phyloP scores from a whole-genome alignment of 2,329 filamentous ascomycete genomes.

The Aspergillus oerlinghausenensis region DNA sequence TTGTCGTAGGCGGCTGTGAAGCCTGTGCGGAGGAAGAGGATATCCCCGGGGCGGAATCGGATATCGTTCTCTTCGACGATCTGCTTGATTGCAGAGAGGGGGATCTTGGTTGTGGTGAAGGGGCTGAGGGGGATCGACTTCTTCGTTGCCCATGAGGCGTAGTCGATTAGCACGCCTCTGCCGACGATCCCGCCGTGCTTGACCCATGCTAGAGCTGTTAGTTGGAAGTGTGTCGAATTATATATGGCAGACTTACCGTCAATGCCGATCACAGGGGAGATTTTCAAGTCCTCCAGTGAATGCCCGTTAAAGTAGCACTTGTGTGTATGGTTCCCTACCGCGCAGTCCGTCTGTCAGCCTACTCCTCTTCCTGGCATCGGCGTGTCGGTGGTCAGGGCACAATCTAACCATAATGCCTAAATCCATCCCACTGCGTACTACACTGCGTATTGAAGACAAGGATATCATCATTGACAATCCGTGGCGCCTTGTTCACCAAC shows the following conservation, averaged over 20 bases:
- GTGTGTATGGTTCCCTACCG: conserved; percentile 39
- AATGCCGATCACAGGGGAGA: conserved; percentile 38
- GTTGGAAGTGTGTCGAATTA: not conserved
- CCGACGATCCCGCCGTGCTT: conserved; percentile 41
- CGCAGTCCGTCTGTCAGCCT: not conserved
- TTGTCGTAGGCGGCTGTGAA: conserved; percentile 45
- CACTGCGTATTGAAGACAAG: conserved; percentile 57
- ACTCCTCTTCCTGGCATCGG: not conserved
- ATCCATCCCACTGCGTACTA: conserved; percentile 50
- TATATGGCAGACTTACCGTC: conserved; percentile 24
- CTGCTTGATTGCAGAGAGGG: conserved; percentile 39
- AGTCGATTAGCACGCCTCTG: conserved; percentile 48
- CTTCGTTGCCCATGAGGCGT: conserved; percentile 39
- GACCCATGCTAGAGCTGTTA: conserved; percentile 27
- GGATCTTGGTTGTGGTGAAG: conserved; percentile 43
- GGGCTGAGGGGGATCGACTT: conserved; percentile 35
- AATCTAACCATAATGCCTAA: conserved; percentile 31
- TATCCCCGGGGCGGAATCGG: conserved; percentile 47
- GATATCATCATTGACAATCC: conserved; percentile 57
- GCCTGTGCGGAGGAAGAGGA: conserved; percentile 54
- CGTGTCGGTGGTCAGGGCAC: conserved; percentile 3
- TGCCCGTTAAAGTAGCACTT: conserved; percentile 41
- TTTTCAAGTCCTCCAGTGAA: conserved; percentile 36
- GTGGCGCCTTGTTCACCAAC: conserved; percentile 48
- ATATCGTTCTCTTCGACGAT: conserved; percentile 42